Evolutionary conservation across 148 eudicot species (phyloP), one percentile per base, ranked within the genome.

Genomic region (Hydrangea macrophylla): DNA sequence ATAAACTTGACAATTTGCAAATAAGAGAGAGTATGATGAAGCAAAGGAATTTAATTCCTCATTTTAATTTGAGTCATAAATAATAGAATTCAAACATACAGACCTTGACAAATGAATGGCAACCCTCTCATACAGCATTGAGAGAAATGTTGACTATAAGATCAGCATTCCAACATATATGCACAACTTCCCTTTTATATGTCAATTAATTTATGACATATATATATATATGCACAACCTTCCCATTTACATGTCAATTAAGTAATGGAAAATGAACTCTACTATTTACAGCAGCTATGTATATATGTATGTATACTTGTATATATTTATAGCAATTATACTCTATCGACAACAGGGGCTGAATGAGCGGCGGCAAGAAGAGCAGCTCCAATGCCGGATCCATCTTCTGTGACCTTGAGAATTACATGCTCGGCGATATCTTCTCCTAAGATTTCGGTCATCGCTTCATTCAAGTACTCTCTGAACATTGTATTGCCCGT

Each of bases 331-430:
- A 42, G 74, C 62, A 67, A 63, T 76, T 82, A 75, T 86, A 70
- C 76, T 11, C 68, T 73, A 77, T 75, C 77, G 64, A 72, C 78
- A 78, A 22, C 73, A 18, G 62, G 37, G 22, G 45, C 65, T 13
- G 89, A 82, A 70, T 84, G 70, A 1, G 85, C 70, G 32, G 98
- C 98, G 5, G 98, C 96, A 58, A 93, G 74, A 58, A 93, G 90
- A 36, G 95, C 96, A 5, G 95, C 96, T 39, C 98, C 96, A 15
- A 77, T 86, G 68, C 92, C 96, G 2, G 98, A 83, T 33, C 98
- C 98, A 63, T 90, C 96, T 81, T 90, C 90, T 20, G 81, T 82
- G 12, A 71, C 82, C 79, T 78, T 83, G n/a, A 93, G 80, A 53
- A 81, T 60, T 57, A 93, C 89, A 25, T 76, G 74, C 2, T 85